These are phyloP conservation scores for Pyrenophora tritici-repentis DNA, from an alignment of 2,329 filamentous ascomycete genomes.

Conservation along the genomic window DNA sequence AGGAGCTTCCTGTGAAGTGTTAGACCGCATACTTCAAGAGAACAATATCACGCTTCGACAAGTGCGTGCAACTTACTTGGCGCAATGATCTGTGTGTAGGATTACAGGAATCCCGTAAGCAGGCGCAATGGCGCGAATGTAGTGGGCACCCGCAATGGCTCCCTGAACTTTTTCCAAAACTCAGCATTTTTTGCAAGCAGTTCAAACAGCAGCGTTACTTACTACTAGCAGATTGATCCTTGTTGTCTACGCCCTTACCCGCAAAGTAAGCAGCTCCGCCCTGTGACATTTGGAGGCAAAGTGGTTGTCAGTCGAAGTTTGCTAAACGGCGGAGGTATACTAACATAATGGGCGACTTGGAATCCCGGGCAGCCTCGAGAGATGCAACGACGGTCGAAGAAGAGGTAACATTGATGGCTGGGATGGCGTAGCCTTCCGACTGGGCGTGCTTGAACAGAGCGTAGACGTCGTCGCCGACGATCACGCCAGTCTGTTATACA, in stretches of 20 bases:
- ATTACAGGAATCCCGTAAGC: slow-evolving; percentile 80
- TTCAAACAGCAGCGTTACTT: too few relatives aligned
- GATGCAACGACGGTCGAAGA: slow-evolving; percentile 78
- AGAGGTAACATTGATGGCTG: slow-evolving; percentile 68
- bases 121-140: slow-evolving; percentile 86
- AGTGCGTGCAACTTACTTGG: not conserved
- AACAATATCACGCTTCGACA: too few relatives aligned
- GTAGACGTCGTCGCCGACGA: slow-evolving; percentile 67
- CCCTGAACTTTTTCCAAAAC: slow-evolving; percentile 63
- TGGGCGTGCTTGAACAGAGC: slow-evolving; percentile 70
- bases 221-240: slow-evolving; percentile 78
- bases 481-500: slow-evolving; percentile 42
- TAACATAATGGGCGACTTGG: slow-evolving; percentile 74
- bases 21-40: not conserved
- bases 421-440: slow-evolving; percentile 65
- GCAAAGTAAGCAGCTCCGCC: slow-evolving; percentile 75
- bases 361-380: slow-evolving; percentile 92
- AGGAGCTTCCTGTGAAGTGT: slow-evolving; percentile 72
- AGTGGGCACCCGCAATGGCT: slow-evolving; percentile 81
- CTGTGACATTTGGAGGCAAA: slow-evolving; percentile 80
- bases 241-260: slow-evolving; percentile 55
- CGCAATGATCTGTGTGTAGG: slow-evolving; percentile 52
- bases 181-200: too few relatives aligned
- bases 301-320: slow-evolving; percentile 33
- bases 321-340: too few relatives aligned